Percentiles rank a stretch among this genome's conserved stretches.
phyloP scores from a whole-genome alignment of 169 alveolate species.

The Plasmodium knowlesi region DNA sequence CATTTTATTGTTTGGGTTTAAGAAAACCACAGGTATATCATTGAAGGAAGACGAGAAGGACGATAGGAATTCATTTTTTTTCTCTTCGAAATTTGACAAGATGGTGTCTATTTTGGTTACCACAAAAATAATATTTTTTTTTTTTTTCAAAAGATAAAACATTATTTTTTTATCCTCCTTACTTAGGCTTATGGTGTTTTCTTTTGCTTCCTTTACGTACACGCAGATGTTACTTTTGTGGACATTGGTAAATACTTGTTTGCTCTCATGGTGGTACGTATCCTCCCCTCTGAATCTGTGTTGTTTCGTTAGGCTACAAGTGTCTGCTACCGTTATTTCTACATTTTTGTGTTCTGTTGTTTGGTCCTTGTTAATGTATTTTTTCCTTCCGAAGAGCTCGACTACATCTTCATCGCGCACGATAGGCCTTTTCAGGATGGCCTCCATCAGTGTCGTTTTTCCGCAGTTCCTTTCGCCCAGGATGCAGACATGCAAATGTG shows the following conservation, averaged over 20 bases:
- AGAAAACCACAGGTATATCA: constrained; percentile 43
- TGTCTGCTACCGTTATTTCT: constrained; percentile 33
- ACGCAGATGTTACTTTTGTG: constrained; percentile 44
- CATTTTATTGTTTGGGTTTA: constrained; percentile 28
- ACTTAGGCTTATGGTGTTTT: constrained; percentile 22
- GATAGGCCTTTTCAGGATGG: constrained; percentile 32
- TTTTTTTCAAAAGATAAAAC: constrained; percentile 45
- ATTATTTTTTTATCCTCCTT: constrained; percentile 62
- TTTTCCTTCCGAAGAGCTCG: constrained; percentile 58
- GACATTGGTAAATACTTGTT: constrained; percentile 32
- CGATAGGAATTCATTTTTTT: constrained; percentile 39
- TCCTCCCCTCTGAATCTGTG: constrained; percentile 62
- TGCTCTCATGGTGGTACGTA: not conserved
- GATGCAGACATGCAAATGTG: constrained; percentile 36
- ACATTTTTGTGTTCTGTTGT: constrained; percentile 16
- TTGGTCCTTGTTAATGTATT: constrained; percentile 45
- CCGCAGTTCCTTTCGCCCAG: constrained; percentile 70
- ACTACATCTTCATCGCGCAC: constrained; percentile 30
- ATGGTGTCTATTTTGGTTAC: constrained; percentile 40
- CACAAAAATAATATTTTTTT: constrained; percentile 38
- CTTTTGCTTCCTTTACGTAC: constrained; percentile 60
- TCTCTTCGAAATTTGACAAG: constrained; percentile 27
- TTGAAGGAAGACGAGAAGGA: constrained; percentile 1
- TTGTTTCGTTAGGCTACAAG: constrained; percentile 59
- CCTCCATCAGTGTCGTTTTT: constrained; percentile 43